Evolutionary conservation across 305 asterid species (phyloP).

Genomic region (Ajuga reptans): DNA sequence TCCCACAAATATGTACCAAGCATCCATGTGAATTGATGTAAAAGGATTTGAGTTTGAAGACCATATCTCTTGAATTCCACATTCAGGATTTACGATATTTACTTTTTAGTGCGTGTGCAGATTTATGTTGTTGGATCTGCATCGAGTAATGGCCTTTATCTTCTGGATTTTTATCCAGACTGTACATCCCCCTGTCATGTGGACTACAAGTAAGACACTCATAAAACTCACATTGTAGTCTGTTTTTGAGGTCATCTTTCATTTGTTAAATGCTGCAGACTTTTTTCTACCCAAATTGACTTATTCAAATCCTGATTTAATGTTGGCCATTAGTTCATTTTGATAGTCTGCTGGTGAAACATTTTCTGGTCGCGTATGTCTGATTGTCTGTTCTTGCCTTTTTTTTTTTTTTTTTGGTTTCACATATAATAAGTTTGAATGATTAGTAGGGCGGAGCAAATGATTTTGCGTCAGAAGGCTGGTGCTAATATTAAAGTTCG

Average conservation of each 20-base stretch:
- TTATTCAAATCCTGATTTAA: not conserved
- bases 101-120: constrained; percentile 36
- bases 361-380: not conserved
- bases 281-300: not conserved
- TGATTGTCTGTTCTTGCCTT: not conserved
- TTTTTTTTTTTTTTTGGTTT: no score
- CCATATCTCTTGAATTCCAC: not conserved
- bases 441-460: not conserved
- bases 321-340: not conserved
- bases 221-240: not conserved
- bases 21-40: not conserved
- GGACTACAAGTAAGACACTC: constrained; percentile 52
- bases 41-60: not conserved
- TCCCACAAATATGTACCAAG: constrained; percentile 2
- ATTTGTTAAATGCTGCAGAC: constrained; percentile 3
- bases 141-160: constrained; percentile 60
- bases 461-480: not conserved
- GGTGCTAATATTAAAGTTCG: constrained; percentile 23
- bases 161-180: constrained; percentile 85
- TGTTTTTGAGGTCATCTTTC: not conserved
- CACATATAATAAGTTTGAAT: not conserved
- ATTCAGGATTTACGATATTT: constrained; percentile 1
- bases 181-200: constrained; percentile 68
- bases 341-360: not conserved
- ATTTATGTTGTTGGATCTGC: constrained; percentile 73